These are phyloP conservation scores for Blumeria hordei DNA, from an alignment of 2,329 filamentous ascomycete species.

Conservation along the genomic window DNA sequence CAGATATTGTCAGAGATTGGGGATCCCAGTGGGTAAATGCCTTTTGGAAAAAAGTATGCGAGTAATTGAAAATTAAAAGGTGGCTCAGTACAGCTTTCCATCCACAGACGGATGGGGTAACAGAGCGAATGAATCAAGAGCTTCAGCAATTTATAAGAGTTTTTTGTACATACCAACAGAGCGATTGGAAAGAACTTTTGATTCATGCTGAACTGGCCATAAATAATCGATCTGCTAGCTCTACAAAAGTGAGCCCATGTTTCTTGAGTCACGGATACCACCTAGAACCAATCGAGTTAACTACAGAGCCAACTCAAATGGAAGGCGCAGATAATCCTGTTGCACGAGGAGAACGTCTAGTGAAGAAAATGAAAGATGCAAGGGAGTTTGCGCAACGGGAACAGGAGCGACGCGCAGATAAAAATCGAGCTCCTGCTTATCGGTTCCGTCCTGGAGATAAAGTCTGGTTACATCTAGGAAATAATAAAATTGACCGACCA, in stretches of 20 bases:
- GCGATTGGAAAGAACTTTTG: constrained; percentile 1
- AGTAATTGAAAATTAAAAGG: neutral
- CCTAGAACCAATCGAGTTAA: neutral
- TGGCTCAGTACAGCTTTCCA: neutral
- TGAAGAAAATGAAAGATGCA: neutral
- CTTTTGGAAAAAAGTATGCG: neutral
- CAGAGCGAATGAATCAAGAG: neutral
- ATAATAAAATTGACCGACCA: neutral
- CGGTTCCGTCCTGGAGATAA: neutral
- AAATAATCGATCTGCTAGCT: neutral
- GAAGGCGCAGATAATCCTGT: neutral
- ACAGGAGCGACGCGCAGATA: neutral
- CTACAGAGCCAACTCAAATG: neutral
- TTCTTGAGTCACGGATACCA: neutral
- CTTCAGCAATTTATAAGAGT: constrained; percentile 1
- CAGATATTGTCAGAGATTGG: neutral
- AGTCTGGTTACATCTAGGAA: neutral
- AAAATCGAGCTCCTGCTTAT: neutral
- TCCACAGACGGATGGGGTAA: neutral
- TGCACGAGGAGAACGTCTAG: neutral
- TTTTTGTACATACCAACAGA: constrained; percentile 3
- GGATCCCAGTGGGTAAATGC: neutral
- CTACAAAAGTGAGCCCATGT: neutral
- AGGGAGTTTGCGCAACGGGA: neutral
- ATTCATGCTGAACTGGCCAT: neutral